Percentiles rank a stretch among this genome's conserved stretches.
Conservation (phyloP, 1,139 yeast species). For the Debaryomycetaceae sp. region DNA sequence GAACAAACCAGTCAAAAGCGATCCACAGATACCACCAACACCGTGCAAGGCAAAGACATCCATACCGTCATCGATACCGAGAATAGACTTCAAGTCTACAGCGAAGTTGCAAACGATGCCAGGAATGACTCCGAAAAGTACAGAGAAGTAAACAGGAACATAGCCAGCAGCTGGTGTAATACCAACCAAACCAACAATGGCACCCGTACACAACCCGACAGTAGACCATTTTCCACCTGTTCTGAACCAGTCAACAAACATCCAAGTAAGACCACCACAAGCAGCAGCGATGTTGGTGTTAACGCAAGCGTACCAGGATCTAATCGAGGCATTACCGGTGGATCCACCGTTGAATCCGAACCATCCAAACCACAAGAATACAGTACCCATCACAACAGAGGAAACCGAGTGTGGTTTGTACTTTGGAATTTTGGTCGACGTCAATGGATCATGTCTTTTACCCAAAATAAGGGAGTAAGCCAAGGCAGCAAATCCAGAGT, state of each 20-base stretch:
- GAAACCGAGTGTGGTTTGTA: slow-evolving; percentile 91
- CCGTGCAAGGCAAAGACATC: slow-evolving; percentile 95
- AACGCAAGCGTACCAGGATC: slow-evolving; percentile 91
- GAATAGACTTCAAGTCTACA: slow-evolving; percentile 67
- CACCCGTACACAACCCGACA: slow-evolving; percentile 90
- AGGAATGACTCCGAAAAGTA: slow-evolving; percentile 78
- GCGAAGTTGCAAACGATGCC: slow-evolving; percentile 82
- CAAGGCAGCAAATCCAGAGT: slow-evolving; percentile 91
- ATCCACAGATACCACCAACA: slow-evolving; percentile 87
- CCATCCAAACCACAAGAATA: slow-evolving; percentile 98
- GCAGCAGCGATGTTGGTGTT: slow-evolving; percentile 94
- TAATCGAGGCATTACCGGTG: slow-evolving; percentile 83
- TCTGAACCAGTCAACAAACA: slow-evolving; percentile 86
- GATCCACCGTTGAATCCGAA: slow-evolving; percentile 98
- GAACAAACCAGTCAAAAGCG: slow-evolving; percentile 81
- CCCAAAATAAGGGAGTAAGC: slow-evolving; percentile 91
- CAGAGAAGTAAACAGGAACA: slow-evolving; percentile 86
- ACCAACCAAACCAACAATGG: slow-evolving; percentile 91
- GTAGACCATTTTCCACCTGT: slow-evolving; percentile 92
- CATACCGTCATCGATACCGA: slow-evolving; percentile 90
- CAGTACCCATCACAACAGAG: slow-evolving; percentile 88
- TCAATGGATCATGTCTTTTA: slow-evolving; percentile 81
- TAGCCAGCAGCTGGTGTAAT: slow-evolving; percentile 97
- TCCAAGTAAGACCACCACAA: slow-evolving; percentile 88
- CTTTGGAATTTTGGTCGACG: slow-evolving; percentile 69